These are phyloP conservation scores for Circinella minor DNA, from an alignment of 371 early-diverging fungal genomes.

Conservation along the genomic window DNA sequence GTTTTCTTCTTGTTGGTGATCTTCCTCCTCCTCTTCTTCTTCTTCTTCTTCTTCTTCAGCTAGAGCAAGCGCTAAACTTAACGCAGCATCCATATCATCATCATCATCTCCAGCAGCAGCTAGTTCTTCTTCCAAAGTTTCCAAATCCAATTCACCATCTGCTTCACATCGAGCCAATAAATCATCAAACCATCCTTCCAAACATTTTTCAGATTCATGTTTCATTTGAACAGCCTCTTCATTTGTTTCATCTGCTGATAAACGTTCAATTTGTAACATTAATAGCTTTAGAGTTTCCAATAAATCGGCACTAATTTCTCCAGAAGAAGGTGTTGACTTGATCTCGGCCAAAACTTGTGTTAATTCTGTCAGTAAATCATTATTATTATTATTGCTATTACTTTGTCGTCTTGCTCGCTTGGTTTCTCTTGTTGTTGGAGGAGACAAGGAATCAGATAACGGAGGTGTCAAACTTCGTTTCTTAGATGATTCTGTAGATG, in stretches of 20 bases:
- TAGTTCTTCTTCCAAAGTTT: constrained; percentile 27
- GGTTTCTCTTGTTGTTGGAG: background rate
- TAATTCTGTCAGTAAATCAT: constrained; percentile 30
- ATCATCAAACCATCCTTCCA: constrained; percentile 54
- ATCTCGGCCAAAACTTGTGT: constrained; percentile 44
- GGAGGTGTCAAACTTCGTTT: constrained; percentile 12
- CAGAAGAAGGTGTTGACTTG: constrained; percentile 45
- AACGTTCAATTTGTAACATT: constrained; percentile 44
- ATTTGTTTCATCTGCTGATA: constrained; percentile 42
- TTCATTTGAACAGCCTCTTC: constrained; percentile 38
- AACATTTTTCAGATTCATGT: constrained; percentile 43
- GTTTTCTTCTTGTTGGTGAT: background rate
- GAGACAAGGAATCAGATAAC: background rate
- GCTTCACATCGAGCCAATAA: constrained; percentile 48
- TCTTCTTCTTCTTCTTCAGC: constrained; percentile 13
- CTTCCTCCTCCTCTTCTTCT: constrained; percentile 6
- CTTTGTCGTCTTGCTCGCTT: constrained; percentile 5
- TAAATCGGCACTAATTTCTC: constrained; percentile 49
- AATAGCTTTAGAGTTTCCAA: constrained; percentile 46
- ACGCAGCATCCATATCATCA: constrained; percentile 25
- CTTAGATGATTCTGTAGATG: constrained; percentile 9
- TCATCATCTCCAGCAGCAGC: constrained; percentile 20
- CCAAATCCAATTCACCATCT: constrained; percentile 35
- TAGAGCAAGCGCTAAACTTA: constrained; percentile 15
- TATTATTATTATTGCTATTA: too few relatives aligned